Evolutionary conservation across 345 rosid species (phyloP).

Genomic region (Euclidium syriacum): DNA sequence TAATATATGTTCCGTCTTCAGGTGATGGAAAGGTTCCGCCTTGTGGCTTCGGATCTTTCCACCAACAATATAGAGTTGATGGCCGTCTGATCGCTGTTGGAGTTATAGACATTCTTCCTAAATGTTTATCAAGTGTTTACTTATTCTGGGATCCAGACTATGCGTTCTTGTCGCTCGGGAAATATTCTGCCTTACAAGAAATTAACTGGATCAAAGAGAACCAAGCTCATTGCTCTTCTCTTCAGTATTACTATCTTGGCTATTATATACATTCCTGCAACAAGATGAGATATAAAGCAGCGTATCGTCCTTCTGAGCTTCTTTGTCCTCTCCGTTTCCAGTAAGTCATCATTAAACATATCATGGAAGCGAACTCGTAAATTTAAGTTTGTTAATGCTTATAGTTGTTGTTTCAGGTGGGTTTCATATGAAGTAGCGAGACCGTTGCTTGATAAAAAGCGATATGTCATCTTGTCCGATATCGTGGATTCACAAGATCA

Average conservation of each 20-base stretch:
- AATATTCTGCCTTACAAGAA: slow-evolving; percentile 88
- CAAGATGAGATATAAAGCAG: slow-evolving; percentile 99
- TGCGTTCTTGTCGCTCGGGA: slow-evolving; percentile 78
- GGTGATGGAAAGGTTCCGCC: slow-evolving; percentile 62
- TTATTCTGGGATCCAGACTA: slow-evolving; percentile 98
- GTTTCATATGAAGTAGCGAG: slow-evolving; percentile 57
- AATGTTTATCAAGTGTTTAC: slow-evolving; percentile 91
- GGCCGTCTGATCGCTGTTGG: slow-evolving; percentile 91
- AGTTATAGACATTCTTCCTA: slow-evolving; percentile 86
- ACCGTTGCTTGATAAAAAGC: slow-evolving; percentile 68
- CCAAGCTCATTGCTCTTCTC: slow-evolving; percentile 59
- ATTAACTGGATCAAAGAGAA: slow-evolving; percentile 73
- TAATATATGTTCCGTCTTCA: slow-evolving; percentile 57
- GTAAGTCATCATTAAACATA: slow-evolving; percentile 44
- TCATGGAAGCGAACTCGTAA: background rate
- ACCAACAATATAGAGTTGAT: slow-evolving; percentile 84
- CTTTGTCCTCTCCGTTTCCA: slow-evolving; percentile 86
- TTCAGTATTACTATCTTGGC: slow-evolving; percentile 92
- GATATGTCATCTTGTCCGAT: slow-evolving; percentile 71
- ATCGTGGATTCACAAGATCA: slow-evolving; percentile 35
- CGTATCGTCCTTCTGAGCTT: slow-evolving; percentile 88
- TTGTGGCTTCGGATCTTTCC: slow-evolving; percentile 94
- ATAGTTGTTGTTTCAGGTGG: slow-evolving; percentile 64
- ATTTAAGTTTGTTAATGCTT: background rate
- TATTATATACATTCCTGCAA: slow-evolving; percentile 94